These are phyloP conservation scores for Leishmania tarentolae DNA, from an alignment of 208 protist genomes.

Conservation along the genomic window DNA sequence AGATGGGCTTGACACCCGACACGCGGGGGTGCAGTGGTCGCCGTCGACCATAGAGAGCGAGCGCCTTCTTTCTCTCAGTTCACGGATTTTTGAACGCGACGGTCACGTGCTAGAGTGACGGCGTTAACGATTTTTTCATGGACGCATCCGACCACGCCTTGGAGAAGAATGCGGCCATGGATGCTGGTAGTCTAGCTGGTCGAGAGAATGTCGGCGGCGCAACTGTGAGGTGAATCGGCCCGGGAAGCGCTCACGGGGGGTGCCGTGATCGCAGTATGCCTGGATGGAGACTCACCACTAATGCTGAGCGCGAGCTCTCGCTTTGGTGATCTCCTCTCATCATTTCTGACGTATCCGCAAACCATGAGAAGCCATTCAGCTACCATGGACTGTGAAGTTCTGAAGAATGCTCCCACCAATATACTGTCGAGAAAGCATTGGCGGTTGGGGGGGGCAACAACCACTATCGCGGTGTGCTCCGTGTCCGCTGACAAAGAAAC, in stretches of 20 bases:
- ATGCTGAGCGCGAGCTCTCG: conserved; percentile 43
- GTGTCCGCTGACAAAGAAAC: not conserved
- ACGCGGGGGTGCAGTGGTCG: conserved; percentile 31
- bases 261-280: conserved; percentile 23
- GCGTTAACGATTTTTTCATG: conserved; percentile 46
- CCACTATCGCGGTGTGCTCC: not conserved
- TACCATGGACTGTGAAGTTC: conserved; percentile 15
- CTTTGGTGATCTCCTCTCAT: conserved; percentile 41
- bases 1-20: conserved; percentile 39
- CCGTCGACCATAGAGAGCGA: conserved; percentile 32
- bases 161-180: not conserved
- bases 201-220: not conserved
- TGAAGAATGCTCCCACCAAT: not conserved
- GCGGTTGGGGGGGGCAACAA: not conserved
- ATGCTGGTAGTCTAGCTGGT: conserved; percentile 12
- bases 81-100: conserved; percentile 42
- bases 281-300: conserved; percentile 51
- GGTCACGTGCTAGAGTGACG: conserved; percentile 32
- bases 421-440: not conserved
- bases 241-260: not conserved
- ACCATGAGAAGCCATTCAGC: conserved; percentile 7
- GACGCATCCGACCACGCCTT: not conserved
- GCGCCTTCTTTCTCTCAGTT: conserved; percentile 33
- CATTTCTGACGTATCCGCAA: conserved; percentile 20
- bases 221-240: not conserved